Evolutionary conservation across 2,329 filamentous ascomycete species (phyloP).

Genomic region (Penicillium psychrosexuale): DNA sequence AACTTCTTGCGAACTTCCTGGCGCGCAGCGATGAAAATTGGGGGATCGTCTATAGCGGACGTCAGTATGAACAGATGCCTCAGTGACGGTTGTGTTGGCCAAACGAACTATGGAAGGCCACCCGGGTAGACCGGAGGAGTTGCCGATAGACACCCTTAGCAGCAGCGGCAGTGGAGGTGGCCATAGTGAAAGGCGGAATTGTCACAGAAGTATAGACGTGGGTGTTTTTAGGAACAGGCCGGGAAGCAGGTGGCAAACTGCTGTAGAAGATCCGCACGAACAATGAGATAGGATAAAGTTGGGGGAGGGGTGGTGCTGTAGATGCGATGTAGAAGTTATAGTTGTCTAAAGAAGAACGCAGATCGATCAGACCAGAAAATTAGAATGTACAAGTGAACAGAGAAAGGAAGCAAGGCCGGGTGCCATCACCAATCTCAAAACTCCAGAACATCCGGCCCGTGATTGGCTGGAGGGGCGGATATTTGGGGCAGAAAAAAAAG

Average conservation of each 20-base stretch:
- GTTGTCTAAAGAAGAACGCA: neutral
- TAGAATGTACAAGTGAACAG: neutral
- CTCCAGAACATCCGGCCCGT: slow-evolving; percentile 25
- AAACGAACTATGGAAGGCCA: slow-evolving; percentile 74
- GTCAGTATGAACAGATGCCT: slow-evolving; percentile 8
- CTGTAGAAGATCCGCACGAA: neutral
- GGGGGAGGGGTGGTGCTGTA: neutral
- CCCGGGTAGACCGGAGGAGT: slow-evolving; percentile 72
- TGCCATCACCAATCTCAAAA: slow-evolving; percentile 1
- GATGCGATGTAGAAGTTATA: neutral
- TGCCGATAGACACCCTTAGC: slow-evolving; percentile 76
- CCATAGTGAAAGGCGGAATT: slow-evolving; percentile 16
- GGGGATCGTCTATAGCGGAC: slow-evolving; percentile 60
- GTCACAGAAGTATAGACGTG: neutral
- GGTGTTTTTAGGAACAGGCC: neutral
- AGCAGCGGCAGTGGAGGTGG: slow-evolving; percentile 45
- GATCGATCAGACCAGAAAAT: neutral
- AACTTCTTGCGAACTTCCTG: slow-evolving; percentile 72
- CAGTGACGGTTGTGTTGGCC: neutral
- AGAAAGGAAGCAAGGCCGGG: neutral
- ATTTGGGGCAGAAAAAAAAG: slow-evolving; percentile 38
- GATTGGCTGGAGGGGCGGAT: slow-evolving; percentile 32
- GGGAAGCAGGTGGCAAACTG: neutral
- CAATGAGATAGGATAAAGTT: neutral
- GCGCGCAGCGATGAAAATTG: slow-evolving; percentile 67